Evolutionary conservation across 345 rosid species (phyloP).

Genomic region (Acer yangbiense): DNA sequence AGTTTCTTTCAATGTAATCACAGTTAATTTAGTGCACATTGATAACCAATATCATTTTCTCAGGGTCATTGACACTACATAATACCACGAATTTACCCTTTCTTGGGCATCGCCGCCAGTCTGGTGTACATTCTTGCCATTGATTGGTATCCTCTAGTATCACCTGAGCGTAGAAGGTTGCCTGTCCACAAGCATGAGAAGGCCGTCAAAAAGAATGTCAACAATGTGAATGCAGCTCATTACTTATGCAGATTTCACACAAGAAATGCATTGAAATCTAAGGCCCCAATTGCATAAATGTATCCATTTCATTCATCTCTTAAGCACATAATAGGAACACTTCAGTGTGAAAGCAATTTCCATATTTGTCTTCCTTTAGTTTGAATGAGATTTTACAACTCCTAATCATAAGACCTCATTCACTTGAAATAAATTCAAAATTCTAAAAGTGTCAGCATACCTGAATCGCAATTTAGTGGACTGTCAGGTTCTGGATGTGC

Average conservation of each 20-base stretch:
- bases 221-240: background rate
- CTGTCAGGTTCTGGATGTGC: slow-evolving; percentile 98
- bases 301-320: background rate
- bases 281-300: background rate
- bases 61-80: background rate
- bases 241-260: background rate
- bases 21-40: background rate
- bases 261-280: background rate
- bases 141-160: slow-evolving; percentile 86
- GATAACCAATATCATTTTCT: background rate
- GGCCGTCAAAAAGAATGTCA: background rate
- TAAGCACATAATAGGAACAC: background rate
- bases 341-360: no score
- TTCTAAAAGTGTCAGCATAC: slow-evolving; percentile 31
- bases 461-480: slow-evolving; percentile 97
- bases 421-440: background rate
- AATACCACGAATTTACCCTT: slow-evolving; percentile 51
- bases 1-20: background rate
- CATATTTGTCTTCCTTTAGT: background rate
- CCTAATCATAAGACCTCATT: background rate
- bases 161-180: slow-evolving; percentile 91
- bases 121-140: slow-evolving; percentile 97
- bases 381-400: no score
- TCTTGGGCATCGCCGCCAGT: slow-evolving; percentile 91
- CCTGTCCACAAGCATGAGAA: slow-evolving; percentile 41